Evolutionary conservation across 2,329 filamentous ascomycete species (phyloP), one percentile per base, ranked within the genome.

Genomic region (Magnaporthiopsis rhizophila): DNA sequence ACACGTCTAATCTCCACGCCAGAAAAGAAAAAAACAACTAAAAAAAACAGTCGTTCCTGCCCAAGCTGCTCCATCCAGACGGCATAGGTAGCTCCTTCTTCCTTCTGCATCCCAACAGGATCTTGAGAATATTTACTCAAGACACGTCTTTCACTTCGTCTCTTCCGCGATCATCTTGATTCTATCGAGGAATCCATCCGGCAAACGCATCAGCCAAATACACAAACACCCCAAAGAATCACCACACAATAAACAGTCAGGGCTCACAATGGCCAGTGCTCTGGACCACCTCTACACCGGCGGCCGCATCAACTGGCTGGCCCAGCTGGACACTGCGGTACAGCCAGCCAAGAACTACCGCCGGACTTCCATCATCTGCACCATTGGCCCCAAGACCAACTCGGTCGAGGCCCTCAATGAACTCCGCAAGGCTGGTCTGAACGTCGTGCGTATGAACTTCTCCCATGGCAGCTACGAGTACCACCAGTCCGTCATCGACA

Each of bases 401-500:
- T 96, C 92, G 53, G 89, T 93, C 65, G 91, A 97, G 83, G 93
- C 92, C 79, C 96, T 99, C 82, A 98, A 98, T 81, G 86, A 88
- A 77, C 90, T 99, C 73, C 91, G 94, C 78, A 86, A 84, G 75
- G 89, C 89, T 69, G 95, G 95, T 80, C 89, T 98, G 74, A 98
- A 98, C 81, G 92, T 99, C 71, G 95, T 98, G 71, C 94, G 95
- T 82, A 99, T 99, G 95, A 99, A 99, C 89, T 98, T 98, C 78
- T 97, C 90, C 69, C 91, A 96, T 80, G 91, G 91, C 73, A 89
- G 88, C 70, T 95, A 98, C 79, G 93, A 93, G 81, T 99, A 97
- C 83, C 93, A 72, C 68, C 70, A 98, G 85, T 94, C 92, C 68
- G 95, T 99, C 76, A 97, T 99, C 74, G 92, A 99, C 83, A 89